Percentiles rank a stretch among this genome's conserved stretches.
Conservation (phyloP, 345 rosid genomes). For the Eucalyptus guilfoylei region DNA sequence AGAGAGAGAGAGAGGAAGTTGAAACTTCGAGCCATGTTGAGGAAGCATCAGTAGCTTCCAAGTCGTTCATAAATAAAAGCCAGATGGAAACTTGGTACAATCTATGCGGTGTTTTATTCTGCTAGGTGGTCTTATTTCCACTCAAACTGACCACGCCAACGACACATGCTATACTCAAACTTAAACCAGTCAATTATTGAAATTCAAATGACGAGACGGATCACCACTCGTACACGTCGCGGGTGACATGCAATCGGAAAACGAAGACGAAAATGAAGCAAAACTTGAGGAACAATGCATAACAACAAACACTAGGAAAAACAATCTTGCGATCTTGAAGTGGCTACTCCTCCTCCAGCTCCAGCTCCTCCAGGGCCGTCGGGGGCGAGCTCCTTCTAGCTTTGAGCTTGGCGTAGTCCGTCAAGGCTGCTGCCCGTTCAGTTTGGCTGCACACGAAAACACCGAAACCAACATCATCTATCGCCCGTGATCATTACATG, state of each 20-base stretch:
- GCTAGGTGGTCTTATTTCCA: not conserved
- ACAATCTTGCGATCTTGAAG: not conserved
- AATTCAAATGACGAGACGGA: not conserved
- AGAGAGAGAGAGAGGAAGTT: not conserved
- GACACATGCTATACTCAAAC: not conserved
- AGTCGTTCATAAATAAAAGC: not conserved
- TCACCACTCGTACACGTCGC: not conserved
- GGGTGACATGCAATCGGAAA: not conserved
- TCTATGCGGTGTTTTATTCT: not conserved
- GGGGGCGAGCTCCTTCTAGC: not conserved
- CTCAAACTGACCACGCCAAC: not conserved
- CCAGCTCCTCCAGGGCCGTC: not conserved
- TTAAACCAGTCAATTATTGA: not conserved
- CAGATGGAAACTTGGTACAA: not conserved
- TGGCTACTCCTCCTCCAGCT: not conserved
- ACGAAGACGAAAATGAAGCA: not conserved
- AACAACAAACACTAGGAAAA: not conserved
- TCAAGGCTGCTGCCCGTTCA: not conserved
- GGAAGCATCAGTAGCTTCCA: not conserved
- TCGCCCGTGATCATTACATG: not conserved
- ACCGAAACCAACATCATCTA: not conserved
- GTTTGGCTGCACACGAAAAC: not conserved
- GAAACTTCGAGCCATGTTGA: not conserved
- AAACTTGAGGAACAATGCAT: not conserved
- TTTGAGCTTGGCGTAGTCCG: not conserved